Evolutionary conservation across 192 early-diverging fungal species (phyloP).

Genomic region (Coemansia sp.): DNA sequence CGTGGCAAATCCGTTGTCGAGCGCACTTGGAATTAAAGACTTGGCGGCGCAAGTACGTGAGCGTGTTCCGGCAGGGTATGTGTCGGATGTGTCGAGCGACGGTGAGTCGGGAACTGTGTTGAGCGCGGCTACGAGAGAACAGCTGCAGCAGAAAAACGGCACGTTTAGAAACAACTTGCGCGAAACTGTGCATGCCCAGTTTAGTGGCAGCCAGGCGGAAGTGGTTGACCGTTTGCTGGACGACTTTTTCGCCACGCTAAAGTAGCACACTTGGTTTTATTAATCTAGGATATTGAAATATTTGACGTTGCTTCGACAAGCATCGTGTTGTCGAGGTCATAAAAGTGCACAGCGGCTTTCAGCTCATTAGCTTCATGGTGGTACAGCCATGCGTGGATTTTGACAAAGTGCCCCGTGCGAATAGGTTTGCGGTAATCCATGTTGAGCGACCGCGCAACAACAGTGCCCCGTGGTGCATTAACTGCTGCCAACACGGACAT

Average conservation of each 20-base stretch:
- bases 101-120: constrained; percentile 2
- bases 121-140: constrained; percentile 18
- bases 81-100: constrained; percentile 29
- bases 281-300: constrained; percentile 3
- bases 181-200: constrained; percentile 20
- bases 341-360: constrained; percentile 32
- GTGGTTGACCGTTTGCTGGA: constrained; percentile 17
- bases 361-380: not conserved
- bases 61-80: not conserved
- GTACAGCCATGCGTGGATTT: constrained; percentile 49
- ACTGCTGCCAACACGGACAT: constrained; percentile 36
- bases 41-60: not conserved
- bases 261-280: not conserved
- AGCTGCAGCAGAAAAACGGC: constrained; percentile 30
- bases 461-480: constrained; percentile 18
- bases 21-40: constrained; percentile 11
- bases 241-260: constrained; percentile 16
- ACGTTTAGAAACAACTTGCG: constrained; percentile 38
- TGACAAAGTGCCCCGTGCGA: constrained; percentile 37
- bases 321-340: constrained; percentile 24
- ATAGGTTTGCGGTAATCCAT: constrained; percentile 52
- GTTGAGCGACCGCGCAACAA: constrained; percentile 31
- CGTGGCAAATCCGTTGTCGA: constrained; percentile 31
- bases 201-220: constrained; percentile 27
- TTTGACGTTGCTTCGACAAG: constrained; percentile 38